Base-by-base conservation (phyloP, 2,329 filamentous ascomycete species). In the Ophidiomyces ophidiicola region DNA sequence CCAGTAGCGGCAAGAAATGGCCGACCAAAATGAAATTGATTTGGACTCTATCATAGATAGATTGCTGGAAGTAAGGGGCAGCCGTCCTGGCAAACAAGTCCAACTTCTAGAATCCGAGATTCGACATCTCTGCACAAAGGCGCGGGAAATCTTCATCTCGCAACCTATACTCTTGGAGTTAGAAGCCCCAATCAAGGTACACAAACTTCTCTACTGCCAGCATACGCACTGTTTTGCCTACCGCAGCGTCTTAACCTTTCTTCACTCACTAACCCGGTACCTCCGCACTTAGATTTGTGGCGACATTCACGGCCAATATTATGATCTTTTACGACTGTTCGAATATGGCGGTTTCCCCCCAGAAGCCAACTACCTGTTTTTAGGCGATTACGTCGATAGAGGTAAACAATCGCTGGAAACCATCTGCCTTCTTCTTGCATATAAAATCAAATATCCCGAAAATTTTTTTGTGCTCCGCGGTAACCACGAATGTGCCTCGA, bases 381-480 rank as follows among this genome's bases (percentile, higher is more conserved):
- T 98, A 36, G 90, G 90, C 52, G 90, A 98, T 62, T 98, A 98
- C 58, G 90, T 98, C 55, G 90, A 98, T 64, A 80, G 90, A 70
- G 90, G 90, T 69, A 96, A 98, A 74, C 90, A 98, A 68, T 94
- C 88, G 25, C 80, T 98, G 39, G 90, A 98, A 72, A 96, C 90
- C 51, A 96, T 98, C 66, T 94, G 86, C 69, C 72, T 98, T 48
- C 74, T 98, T 42, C 76, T 98, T 36, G 86, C 86, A 47, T 98
- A 96, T 77, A 98, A 98, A 77, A 93, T 98, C 76, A 96, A 96
- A 71, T 96, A 94, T 62, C 90, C 90, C 34, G 90, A 98, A 69
- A 98, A 98, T 71, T 96, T 98, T 70, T 98, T 98, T 72, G 82
- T 98, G 51, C 77, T 98, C 44, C 85, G 90, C 52, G 90, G 90